Evolutionary conservation across 345 rosid species (phyloP), one percentile per base, ranked within the genome.

Genomic region (Rhizophora mangle): DNA sequence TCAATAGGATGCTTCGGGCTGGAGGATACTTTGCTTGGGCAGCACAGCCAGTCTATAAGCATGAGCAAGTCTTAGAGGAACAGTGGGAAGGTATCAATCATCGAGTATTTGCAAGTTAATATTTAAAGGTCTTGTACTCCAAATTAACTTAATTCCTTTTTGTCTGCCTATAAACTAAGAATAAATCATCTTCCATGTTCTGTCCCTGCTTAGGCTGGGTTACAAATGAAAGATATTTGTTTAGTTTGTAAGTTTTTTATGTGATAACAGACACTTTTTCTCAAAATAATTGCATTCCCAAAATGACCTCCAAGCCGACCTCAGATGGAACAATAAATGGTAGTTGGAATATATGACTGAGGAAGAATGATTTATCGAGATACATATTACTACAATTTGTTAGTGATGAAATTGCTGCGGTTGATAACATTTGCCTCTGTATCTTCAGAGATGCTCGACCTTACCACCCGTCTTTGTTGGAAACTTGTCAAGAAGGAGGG

Each of bases 21-120:
- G 99, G 99, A 69, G 98, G 98, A 80, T 90, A 87, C 82, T 95
- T 95, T 86, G 89, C 87, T 70, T 94, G 98, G 99, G 96, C 99
- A 11, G 97, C 98, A 55, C 99, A 92, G 63, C 99, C 98, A 57
- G 99, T 95, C 69, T 95, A 95, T 78, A 95, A 90, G 82, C 99
- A 95, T 53, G 98, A 95, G 74, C 78, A 74, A 72, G 72, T 76
- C 51, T 85, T 92, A 57, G 91, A 90, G 83, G 88, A 92, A 76
- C 99, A 92, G 72, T 95, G 98, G 99, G 83, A 83, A 87, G 99
- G 99, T 92, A 85, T 72, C n/a, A 34, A 60, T 65, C 52, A 31
- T 5, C 67, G 8, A 27, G 55, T 18, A 46, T n/a, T 62, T 54
- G 71, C 46, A 46, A 24, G 60, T 55, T 63, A 29, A 29, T 62